A percentile compares a stretch with the other conserved stretches of the same genome.
Conservation (phyloP, 2,329 filamentous ascomycete species). For the Emmonsiellopsis sp. region DNA sequence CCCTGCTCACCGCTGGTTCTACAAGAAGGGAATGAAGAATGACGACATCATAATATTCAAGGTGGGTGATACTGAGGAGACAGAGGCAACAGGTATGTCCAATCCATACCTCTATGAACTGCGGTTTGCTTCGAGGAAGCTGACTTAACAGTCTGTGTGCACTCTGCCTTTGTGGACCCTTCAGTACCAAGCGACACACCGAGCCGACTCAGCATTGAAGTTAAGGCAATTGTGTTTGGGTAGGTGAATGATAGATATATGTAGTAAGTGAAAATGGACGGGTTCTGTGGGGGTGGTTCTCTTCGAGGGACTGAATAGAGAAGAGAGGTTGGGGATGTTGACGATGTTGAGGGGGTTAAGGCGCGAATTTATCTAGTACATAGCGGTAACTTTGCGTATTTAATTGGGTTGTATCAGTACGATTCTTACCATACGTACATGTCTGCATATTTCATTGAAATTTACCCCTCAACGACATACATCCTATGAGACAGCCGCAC, state of each 20-base stretch:
- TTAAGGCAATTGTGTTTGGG: slow-evolving; percentile 1
- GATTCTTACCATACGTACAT: too few relatives aligned
- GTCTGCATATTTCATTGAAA: too few relatives aligned
- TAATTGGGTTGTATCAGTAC: too few relatives aligned
- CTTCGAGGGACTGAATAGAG: too few relatives aligned
- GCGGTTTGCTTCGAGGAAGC: background rate
- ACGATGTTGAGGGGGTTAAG: too few relatives aligned
- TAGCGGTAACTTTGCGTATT: too few relatives aligned
- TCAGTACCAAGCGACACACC: background rate
- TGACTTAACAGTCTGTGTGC: background rate
- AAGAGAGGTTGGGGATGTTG: too few relatives aligned
- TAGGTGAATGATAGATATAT: background rate
- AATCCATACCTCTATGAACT: background rate
- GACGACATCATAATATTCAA: background rate
- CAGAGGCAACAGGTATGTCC: background rate
- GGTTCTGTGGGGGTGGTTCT: too few relatives aligned
- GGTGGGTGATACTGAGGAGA: background rate
- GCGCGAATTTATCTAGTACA: too few relatives aligned
- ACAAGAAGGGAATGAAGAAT: background rate
- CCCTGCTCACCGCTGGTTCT: background rate
- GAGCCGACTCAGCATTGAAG: background rate
- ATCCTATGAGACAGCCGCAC: too few relatives aligned
- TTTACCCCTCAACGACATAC: too few relatives aligned
- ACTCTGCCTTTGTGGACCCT: background rate
- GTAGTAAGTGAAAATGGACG: too few relatives aligned